Conservation (phyloP, 345 rosid species). For the Salix dunnii region DNA sequence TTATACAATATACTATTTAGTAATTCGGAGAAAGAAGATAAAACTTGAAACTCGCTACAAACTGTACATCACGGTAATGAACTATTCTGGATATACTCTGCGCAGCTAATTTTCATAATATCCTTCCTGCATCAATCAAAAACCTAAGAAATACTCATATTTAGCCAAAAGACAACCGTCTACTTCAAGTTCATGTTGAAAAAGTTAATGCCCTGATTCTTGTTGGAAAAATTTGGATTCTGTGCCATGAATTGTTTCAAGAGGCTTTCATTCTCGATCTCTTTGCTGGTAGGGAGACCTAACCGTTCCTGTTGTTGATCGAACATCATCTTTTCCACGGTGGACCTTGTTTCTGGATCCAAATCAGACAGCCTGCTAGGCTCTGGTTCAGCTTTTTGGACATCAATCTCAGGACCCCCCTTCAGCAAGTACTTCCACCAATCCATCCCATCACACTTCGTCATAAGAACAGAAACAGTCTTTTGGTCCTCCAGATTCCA, state of each 20-base stretch:
- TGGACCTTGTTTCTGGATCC: constrained; percentile 20
- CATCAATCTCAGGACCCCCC: constrained; percentile 24
- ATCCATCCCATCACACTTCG: constrained; percentile 15
- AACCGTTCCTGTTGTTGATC: constrained; percentile 28
- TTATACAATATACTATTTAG: too few relatives aligned
- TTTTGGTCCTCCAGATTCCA: constrained; percentile 33
- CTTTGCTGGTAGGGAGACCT: constrained; percentile 29
- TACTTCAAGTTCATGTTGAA: constrained; percentile 8
- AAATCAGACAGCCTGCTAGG: constrained; percentile 23
- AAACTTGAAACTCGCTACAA: not conserved
- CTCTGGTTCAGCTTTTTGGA: constrained; percentile 31
- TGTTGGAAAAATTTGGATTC: not conserved
- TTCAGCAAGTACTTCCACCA: constrained; percentile 35
- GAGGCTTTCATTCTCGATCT: constrained; percentile 19
- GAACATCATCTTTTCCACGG: constrained; percentile 32
- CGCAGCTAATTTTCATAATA: not conserved
- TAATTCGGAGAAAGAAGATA: not conserved
- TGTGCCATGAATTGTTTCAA: constrained; percentile 25
- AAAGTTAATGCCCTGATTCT: constrained; percentile 10
- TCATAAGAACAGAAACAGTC: constrained; percentile 19
- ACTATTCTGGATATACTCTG: not conserved
- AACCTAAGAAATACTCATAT: not conserved
- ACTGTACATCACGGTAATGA: too few relatives aligned
- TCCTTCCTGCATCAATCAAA: not conserved
- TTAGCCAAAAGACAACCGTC: not conserved